Conservation (phyloP, 495 filamentous ascomycete species). For the Penicillium steckii region DNA sequence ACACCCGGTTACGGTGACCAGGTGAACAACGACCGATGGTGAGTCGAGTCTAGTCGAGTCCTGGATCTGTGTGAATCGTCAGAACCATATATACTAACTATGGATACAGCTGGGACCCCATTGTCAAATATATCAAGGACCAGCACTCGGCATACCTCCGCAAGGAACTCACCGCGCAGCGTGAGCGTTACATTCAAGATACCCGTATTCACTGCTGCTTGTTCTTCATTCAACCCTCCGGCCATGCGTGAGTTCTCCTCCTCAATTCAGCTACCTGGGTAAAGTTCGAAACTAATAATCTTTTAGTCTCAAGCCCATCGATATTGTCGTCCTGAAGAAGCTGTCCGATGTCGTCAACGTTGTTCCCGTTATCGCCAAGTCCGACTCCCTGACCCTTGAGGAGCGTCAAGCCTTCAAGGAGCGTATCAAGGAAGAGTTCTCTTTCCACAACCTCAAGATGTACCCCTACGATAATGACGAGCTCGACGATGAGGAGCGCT, state of each 20-base stretch:
- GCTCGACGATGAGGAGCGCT: constrained; percentile 94
- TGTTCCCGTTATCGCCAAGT: constrained; percentile 97
- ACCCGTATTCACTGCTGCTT: constrained; percentile 99
- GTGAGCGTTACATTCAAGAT: constrained; percentile 98
- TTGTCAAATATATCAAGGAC: constrained; percentile 99
- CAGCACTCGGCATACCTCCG: constrained; percentile 99
- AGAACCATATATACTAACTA: constrained; percentile 31
- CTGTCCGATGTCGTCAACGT: constrained; percentile 98
- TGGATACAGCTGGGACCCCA: constrained; percentile 71
- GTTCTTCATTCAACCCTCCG: constrained; percentile 99
- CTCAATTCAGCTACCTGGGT: not conserved
- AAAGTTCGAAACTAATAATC: not conserved
- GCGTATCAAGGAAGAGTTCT: constrained; percentile 98
- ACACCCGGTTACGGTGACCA: constrained; percentile 79
- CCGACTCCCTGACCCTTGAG: constrained; percentile 93
- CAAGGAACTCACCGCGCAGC: constrained; percentile 99
- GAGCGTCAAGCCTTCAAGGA: constrained; percentile 96
- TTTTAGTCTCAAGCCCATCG: constrained; percentile 83
- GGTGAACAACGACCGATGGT: constrained; percentile 82
- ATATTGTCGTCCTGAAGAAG: constrained; percentile 99
- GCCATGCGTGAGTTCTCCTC: constrained; percentile 68
- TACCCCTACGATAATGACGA: constrained; percentile 99
- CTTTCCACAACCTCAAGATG: constrained; percentile 99
- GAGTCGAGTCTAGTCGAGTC: too few relatives aligned
- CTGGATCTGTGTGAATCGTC: too few relatives aligned